phyloP scores from a whole-genome alignment of 139 green algal species.

The Coelastrella sp. region DNA sequence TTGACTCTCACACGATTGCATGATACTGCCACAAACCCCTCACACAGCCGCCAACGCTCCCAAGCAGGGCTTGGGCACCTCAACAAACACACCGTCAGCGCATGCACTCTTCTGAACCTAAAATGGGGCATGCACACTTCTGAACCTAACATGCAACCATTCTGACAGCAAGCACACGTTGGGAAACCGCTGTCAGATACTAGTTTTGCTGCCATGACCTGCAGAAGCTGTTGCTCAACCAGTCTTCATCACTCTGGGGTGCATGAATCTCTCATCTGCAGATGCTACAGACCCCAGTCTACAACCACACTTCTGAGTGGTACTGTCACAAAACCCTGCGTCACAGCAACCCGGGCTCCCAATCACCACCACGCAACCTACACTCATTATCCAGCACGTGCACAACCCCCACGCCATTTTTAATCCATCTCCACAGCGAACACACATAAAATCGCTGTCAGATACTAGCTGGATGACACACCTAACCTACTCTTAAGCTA shows the following conservation, averaged over 20 bases:
- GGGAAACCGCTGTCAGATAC: too few relatives aligned
- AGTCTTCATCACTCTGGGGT: background rate
- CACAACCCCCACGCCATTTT: background rate
- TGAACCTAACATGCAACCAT: background rate
- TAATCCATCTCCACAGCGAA: too few relatives aligned
- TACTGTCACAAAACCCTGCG: too few relatives aligned
- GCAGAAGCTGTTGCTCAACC: too few relatives aligned
- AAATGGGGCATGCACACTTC: background rate
- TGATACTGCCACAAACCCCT: background rate
- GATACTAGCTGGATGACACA: too few relatives aligned
- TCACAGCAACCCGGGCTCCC: background rate
- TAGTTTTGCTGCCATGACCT: too few relatives aligned
- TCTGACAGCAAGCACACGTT: too few relatives aligned
- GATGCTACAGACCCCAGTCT: background rate
- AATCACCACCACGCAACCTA: background rate
- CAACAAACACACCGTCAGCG: too few relatives aligned
- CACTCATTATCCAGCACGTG: slow-evolving; percentile 7
- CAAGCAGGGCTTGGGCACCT: background rate
- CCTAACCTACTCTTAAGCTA: too few relatives aligned
- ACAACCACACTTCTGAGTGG: background rate
- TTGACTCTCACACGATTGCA: background rate
- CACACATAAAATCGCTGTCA: too few relatives aligned
- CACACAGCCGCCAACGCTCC: background rate
- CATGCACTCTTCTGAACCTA: too few relatives aligned
- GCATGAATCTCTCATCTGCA: background rate